Evolutionary conservation across 2,329 filamentous ascomycete genomes (phyloP), one percentile per base, ranked within the genome.

Genomic region (Diaporthe helianthi): DNA sequence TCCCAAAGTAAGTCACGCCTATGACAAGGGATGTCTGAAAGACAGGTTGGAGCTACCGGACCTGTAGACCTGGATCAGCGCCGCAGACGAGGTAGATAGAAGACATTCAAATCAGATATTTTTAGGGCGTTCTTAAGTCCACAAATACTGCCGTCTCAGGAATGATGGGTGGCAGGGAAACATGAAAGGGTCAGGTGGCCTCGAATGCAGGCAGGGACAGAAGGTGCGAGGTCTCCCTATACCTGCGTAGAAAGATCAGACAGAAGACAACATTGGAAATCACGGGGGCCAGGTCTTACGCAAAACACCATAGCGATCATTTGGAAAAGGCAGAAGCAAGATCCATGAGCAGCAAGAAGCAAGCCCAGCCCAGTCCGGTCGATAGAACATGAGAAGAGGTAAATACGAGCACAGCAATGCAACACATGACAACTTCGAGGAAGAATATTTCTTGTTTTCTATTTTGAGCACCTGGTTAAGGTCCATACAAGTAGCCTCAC

Each of bases 401-500:
- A 31, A 10, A 9, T 26, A 47, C 5, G 6, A 22, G n/a, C 54
- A 36, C n/a, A 22, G 3, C 51, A 36, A 19, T 33, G 13, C 19
- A 8, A 24, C 12, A 26, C 13, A 8, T 1, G 24, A 38, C 26
- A 54, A 6, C 6, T 7, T 22, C 31, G 44, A 2, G 52, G 26
- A 17, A 55, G 55, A 38, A 33, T 63, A 49, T 44, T 63, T 51
- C 44, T 36, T 60, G 47, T 55, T 67, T 26, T 64, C 63, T 71
- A 65, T 71, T 44, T 66, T 31, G 60, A 55, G 36, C 65, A 65
- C 49, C 29, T 65, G 52, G 41, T 55, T 46, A 49, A 61, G 29
- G 29, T 65, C 47, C 44, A 12, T 54, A 63, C 19, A 9, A 36
- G 26, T 65, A 63, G 69, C 60, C 46, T 51, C 47, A 41, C 53